Percentiles rank a stretch among this genome's conserved stretches.
Evolutionary conservation across 805 yeast genomes (phyloP).

Genomic region (Komagataella pastoris): DNA sequence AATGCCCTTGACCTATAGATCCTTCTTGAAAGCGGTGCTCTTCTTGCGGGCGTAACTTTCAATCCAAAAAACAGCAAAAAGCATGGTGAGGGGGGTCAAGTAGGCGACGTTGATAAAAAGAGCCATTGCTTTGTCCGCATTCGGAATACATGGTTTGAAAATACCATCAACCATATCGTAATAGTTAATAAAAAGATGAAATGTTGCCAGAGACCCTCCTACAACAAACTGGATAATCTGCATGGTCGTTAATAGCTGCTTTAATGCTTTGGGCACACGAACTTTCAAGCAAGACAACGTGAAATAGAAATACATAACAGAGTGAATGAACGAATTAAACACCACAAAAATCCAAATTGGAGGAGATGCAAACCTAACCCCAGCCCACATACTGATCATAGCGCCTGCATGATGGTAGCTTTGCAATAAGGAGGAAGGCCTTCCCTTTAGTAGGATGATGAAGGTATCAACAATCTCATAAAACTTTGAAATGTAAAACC

Average conservation of each 20-base stretch:
- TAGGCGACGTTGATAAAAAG: constrained; percentile 48
- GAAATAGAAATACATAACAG: constrained; percentile 63
- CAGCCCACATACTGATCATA: constrained; percentile 74
- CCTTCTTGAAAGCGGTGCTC: not conserved
- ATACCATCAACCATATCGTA: constrained; percentile 30
- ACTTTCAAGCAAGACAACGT: constrained; percentile 45
- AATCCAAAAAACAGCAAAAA: constrained; percentile 53
- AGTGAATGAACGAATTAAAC: constrained; percentile 67
- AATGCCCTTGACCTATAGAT: not conserved
- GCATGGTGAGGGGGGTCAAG: constrained; percentile 52
- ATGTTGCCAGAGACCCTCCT: constrained; percentile 57
- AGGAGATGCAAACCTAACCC: constrained; percentile 53
- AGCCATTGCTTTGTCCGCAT: constrained; percentile 51
- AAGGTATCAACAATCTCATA: constrained; percentile 62
- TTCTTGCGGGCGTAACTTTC: constrained; percentile 32
- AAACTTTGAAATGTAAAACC: constrained; percentile 58
- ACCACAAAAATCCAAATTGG: constrained; percentile 76
- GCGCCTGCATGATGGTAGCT: constrained; percentile 74
- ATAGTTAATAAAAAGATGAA: constrained; percentile 49
- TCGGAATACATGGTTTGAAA: constrained; percentile 35
- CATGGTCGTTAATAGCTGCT: constrained; percentile 47
- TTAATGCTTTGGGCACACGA: constrained; percentile 40
- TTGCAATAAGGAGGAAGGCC: constrained; percentile 52
- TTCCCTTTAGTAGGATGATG: constrained; percentile 55
- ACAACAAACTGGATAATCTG: constrained; percentile 58